Evolutionary conservation across 192 early-diverging fungal genomes (phyloP).

Genomic region (Podila minutissima): DNA sequence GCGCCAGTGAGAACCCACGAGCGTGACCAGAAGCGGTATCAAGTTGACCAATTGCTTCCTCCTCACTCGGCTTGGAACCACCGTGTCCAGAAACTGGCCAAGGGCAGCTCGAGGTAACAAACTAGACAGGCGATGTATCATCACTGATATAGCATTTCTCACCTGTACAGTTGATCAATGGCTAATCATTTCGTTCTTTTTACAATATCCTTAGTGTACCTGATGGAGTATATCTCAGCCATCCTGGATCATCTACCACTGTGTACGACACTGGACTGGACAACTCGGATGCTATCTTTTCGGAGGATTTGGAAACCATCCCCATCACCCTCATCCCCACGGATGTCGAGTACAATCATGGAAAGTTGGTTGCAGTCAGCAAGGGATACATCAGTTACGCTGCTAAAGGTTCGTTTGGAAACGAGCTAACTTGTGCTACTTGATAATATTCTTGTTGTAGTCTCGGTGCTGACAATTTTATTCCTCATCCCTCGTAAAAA

Average conservation of each 20-base stretch:
- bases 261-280: constrained; percentile 43
- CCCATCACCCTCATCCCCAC: constrained; percentile 55
- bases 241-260: constrained; percentile 21
- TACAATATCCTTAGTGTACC: constrained; percentile 25
- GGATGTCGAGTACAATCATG: constrained; percentile 56
- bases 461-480: not conserved
- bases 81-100: constrained; percentile 45
- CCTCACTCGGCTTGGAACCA: constrained; percentile 52
- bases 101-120: constrained; percentile 44
- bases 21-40: constrained; percentile 43
- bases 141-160: no score
- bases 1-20: constrained; percentile 22
- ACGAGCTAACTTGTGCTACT: not conserved
- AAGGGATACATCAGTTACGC: constrained; percentile 56
- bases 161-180: not conserved
- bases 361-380: constrained; percentile 56
- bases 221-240: constrained; percentile 53
- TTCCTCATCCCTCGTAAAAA: not conserved
- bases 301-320: constrained; percentile 49
- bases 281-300: constrained; percentile 51
- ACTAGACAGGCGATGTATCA: not conserved
- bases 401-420: constrained; percentile 50
- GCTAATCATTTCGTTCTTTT: not conserved
- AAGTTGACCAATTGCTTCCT: constrained; percentile 38
- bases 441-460: not conserved